Percentiles rank a stretch among this genome's conserved stretches.
phyloP scores from a whole-genome alignment of 129 eudicot genomes.

The Ambrosia artemisiifolia region DNA sequence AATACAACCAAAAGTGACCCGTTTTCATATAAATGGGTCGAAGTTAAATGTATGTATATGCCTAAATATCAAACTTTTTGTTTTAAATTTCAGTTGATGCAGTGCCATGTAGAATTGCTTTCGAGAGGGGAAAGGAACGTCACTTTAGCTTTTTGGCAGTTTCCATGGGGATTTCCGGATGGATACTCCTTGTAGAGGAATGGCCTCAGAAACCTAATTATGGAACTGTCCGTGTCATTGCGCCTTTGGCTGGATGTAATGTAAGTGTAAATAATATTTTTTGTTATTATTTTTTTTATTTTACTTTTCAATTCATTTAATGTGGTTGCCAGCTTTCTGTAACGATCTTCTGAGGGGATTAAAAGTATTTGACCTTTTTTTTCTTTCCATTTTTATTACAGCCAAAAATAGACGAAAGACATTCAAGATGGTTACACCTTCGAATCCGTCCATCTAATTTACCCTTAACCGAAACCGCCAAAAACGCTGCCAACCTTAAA shows the following conservation, averaged over 20 bases:
- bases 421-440: constrained; percentile 85
- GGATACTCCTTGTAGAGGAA: constrained; percentile 85
- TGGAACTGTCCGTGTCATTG: constrained; percentile 77
- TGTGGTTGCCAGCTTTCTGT: neutral
- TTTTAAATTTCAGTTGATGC: constrained; percentile 63
- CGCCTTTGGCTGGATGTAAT: constrained; percentile 89
- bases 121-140: constrained; percentile 95
- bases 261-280: constrained; percentile 37
- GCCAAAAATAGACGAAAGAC: constrained; percentile 87
- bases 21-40: neutral
- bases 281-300: neutral
- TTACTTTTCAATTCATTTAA: neutral
- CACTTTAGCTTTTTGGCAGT: constrained; percentile 65
- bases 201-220: constrained; percentile 40
- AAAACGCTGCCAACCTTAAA: constrained; percentile 38
- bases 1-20: neutral
- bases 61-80: neutral
- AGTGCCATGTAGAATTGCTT: constrained; percentile 91
- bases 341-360: neutral
- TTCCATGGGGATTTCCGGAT: constrained; percentile 73
- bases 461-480: constrained; percentile 44
- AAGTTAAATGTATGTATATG: neutral
- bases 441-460: constrained; percentile 83
- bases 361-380: neutral
- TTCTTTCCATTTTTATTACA: constrained; percentile 23